These are phyloP conservation scores for Peltaster fructicola DNA, from an alignment of 2,329 filamentous ascomycete species.

Conservation along the genomic window DNA sequence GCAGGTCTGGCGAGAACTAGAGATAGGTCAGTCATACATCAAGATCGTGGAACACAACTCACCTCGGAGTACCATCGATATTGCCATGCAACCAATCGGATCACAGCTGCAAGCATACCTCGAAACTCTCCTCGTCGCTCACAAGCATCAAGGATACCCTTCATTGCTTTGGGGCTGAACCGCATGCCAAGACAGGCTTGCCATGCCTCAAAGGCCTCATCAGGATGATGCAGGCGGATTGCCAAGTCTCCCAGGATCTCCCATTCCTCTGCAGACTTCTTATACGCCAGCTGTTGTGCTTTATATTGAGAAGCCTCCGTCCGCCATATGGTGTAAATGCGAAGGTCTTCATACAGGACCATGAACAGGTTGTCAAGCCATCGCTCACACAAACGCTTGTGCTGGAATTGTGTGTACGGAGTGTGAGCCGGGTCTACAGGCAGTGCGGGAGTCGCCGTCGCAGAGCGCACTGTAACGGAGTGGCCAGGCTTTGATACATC, in stretches of 20 bases:
- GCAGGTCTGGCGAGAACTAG: constrained; percentile 75
- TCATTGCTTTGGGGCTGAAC: constrained; percentile 85
- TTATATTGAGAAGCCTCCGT: constrained; percentile 94
- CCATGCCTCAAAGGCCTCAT: constrained; percentile 88
- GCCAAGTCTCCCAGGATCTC: constrained; percentile 89
- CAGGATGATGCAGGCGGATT: constrained; percentile 76
- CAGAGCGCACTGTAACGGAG: constrained; percentile 17
- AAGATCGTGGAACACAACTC: constrained; percentile 9
- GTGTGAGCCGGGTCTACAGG: constrained; percentile 42
- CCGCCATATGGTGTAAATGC: constrained; percentile 98
- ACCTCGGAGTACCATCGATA: constrained; percentile 98
- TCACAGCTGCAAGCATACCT: constrained; percentile 68
- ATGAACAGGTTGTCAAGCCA: constrained; percentile 99
- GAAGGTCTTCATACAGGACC: constrained; percentile 94
- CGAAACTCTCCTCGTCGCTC: constrained; percentile 63
- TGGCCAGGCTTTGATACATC: constrained; percentile 19
- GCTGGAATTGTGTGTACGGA: constrained; percentile 78
- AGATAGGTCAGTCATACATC: constrained; percentile 2
- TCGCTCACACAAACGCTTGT: constrained; percentile 90
- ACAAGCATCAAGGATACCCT: constrained; percentile 64
- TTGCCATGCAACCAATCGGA: constrained; percentile 89
- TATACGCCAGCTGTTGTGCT: constrained; percentile 85
- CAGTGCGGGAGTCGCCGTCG: constrained; percentile 14
- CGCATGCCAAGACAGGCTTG: constrained; percentile 69
- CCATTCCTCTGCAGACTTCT: constrained; percentile 95